Conservation (phyloP, 106 monocot genomes). For the Narthecium ossifragum region DNA sequence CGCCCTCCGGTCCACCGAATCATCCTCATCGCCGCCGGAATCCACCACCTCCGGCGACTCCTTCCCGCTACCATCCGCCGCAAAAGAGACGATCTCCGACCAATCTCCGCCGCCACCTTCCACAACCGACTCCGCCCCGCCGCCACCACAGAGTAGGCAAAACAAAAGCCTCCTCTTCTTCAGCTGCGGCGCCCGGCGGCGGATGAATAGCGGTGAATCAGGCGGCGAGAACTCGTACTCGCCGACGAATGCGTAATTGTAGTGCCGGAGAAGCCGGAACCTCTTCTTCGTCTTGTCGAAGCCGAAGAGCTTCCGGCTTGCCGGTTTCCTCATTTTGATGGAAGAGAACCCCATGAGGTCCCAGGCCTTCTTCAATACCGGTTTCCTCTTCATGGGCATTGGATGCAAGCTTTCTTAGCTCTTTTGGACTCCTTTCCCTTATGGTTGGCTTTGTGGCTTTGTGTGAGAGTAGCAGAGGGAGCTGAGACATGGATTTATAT, state of each 20-base stretch:
- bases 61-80: conserved; percentile 3
- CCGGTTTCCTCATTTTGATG: conserved; percentile 20
- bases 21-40: conserved; percentile 21
- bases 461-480: neutral
- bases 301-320: conserved; percentile 16
- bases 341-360: conserved; percentile 19
- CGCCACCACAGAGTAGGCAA: conserved; percentile 18
- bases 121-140: neutral
- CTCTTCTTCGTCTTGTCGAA: conserved; percentile 28
- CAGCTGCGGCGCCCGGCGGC: too few relatives aligned
- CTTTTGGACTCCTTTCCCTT: too few relatives aligned
- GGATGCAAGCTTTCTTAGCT: too few relatives aligned
- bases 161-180: conserved; percentile 11
- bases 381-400: conserved; percentile 32
- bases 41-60: neutral
- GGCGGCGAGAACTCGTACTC: conserved; percentile 65
- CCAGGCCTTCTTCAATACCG: conserved; percentile 34
- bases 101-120: conserved; percentile 11
- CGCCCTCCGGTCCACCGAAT: conserved; percentile 44
- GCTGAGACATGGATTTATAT: too few relatives aligned
- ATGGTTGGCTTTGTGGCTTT: neutral
- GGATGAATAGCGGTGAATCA: conserved; percentile 29
- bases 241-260: conserved; percentile 40
- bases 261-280: conserved; percentile 21
- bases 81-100: conserved; percentile 4